phyloP scores from a whole-genome alignment of 176 grass and related monocot species.

The Oryza longistaminata region DNA sequence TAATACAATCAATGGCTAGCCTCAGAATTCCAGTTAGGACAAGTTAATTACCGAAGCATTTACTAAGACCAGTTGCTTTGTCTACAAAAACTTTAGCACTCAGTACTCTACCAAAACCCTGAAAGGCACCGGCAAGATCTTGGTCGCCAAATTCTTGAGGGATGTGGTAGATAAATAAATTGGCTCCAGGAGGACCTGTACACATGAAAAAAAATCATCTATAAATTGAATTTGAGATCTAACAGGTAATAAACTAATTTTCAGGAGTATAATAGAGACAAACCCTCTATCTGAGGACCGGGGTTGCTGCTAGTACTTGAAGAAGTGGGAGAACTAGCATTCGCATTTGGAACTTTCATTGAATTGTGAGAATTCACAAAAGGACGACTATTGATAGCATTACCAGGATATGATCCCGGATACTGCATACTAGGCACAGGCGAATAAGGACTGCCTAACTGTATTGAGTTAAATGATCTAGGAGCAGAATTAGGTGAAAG shows the following conservation, averaged over 20 bases:
- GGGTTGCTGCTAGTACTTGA: constrained; percentile 54
- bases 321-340: constrained; percentile 49
- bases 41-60: constrained; percentile 91
- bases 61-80: constrained; percentile 96
- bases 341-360: constrained; percentile 55
- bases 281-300: constrained; percentile 70
- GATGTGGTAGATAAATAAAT: constrained; percentile 88
- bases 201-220: neutral
- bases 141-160: constrained; percentile 91
- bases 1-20: neutral
- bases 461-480: constrained; percentile 55
- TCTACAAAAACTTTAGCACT: constrained; percentile 99
- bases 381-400: constrained; percentile 45
- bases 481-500: constrained; percentile 55
- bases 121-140: constrained; percentile 79
- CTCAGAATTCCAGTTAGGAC: too few relatives aligned
- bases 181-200: constrained; percentile 80
- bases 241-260: neutral
- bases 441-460: constrained; percentile 67
- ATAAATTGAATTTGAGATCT: neutral
- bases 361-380: constrained; percentile 57
- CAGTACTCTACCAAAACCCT: constrained; percentile 81
- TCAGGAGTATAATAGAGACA: constrained; percentile 16
- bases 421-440: constrained; percentile 63
- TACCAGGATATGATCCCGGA: constrained; percentile 57